Conservation (phyloP, 2,329 filamentous ascomycete genomes). For the Diaporthe longicolla region DNA sequence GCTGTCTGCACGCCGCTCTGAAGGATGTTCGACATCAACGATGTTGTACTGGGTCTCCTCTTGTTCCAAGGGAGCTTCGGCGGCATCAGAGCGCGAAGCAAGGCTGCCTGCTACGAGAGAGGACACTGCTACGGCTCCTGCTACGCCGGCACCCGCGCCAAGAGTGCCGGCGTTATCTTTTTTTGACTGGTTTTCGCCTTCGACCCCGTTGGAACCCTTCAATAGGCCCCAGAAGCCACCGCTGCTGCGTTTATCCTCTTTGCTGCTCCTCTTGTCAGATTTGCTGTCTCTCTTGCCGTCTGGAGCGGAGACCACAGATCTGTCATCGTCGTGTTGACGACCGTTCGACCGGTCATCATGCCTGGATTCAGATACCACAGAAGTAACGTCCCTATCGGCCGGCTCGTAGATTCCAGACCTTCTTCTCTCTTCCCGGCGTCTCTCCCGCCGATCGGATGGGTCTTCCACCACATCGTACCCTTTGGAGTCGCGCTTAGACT, state of each 20-base stretch:
- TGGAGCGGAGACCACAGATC: constrained; percentile 61
- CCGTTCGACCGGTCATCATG: constrained; percentile 54
- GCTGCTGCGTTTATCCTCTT: constrained; percentile 57
- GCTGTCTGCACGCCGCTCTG: constrained; percentile 42
- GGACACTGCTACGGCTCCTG: constrained; percentile 60
- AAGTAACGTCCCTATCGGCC: constrained; percentile 62
- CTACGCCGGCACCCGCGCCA: constrained; percentile 78
- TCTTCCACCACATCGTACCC: constrained; percentile 55
- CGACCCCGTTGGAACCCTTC: constrained; percentile 57
- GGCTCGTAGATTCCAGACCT: constrained; percentile 54
- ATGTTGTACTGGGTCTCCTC: constrained; percentile 42
- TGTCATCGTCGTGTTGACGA: constrained; percentile 60
- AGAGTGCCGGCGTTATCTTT: constrained; percentile 79
- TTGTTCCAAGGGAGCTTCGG: constrained; percentile 58
- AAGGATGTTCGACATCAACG: constrained; percentile 30
- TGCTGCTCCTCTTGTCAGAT: constrained; percentile 56
- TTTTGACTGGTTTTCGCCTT: constrained; percentile 53
- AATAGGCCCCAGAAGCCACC: constrained; percentile 65
- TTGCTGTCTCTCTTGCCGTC: constrained; percentile 51
- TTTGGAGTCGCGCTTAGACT: constrained; percentile 50
- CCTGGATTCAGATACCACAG: constrained; percentile 62
- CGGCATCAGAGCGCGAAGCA: constrained; percentile 60
- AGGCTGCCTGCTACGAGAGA: constrained; percentile 55
- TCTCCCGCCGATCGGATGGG: constrained; percentile 57
- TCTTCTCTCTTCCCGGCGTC: constrained; percentile 47